phyloP scores from a whole-genome alignment of 179 eudicot genomes.

The Silene noctiflora region DNA sequence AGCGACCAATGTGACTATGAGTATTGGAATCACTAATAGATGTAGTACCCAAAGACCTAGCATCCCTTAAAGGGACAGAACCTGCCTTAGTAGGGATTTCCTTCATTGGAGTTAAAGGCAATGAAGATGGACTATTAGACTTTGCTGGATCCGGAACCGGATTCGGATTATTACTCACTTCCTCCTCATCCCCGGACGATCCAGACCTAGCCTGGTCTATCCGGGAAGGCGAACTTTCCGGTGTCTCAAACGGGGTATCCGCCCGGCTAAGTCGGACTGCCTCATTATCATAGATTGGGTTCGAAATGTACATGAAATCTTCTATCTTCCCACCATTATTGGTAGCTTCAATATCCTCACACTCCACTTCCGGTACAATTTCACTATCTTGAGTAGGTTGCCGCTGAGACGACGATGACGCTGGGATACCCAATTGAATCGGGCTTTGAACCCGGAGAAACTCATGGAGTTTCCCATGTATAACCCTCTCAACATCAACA shows the following conservation, averaged over 20 bases:
- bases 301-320: conserved; percentile 57
- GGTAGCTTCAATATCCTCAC: no score
- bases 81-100: conserved; percentile 50
- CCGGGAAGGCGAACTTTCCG: conserved; percentile 67
- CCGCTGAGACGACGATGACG: conserved; percentile 25
- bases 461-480: conserved; percentile 35
- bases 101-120: conserved; percentile 63
- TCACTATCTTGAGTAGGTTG: conserved; percentile 12
- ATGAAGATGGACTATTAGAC: conserved; percentile 17
- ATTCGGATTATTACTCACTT: neutral
- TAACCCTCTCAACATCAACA: conserved; percentile 43
- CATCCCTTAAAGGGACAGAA: conserved; percentile 47
- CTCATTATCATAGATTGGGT: conserved; percentile 62
- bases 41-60: conserved; percentile 41
- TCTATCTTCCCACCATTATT: neutral
- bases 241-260: conserved; percentile 78
- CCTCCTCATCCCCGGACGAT: conserved; percentile 32
- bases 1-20: conserved; percentile 40
- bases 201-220: conserved; percentile 27
- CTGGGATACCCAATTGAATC: conserved; percentile 20
- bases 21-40: conserved; percentile 52
- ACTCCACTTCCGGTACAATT: neutral
- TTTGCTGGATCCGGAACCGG: neutral
- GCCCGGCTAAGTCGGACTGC: conserved; percentile 15
- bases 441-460: conserved; percentile 32